A percentile compares a stretch with the other conserved stretches of the same genome.
Conservation (phyloP, 306 rosid genomes). For the Vachellia collinsii region DNA sequence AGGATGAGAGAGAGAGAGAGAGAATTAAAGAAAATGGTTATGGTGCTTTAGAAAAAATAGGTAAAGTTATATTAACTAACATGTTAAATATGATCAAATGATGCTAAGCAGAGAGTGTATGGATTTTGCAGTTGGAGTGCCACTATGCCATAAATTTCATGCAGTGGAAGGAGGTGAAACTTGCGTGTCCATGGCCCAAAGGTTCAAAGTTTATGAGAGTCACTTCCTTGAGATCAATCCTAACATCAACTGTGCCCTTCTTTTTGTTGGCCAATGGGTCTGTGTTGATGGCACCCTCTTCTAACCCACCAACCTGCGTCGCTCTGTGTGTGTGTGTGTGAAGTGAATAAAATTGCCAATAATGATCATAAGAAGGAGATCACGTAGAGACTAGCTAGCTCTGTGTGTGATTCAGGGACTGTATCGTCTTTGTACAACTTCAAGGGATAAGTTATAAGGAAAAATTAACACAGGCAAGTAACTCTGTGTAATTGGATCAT, state of each 20-base stretch:
- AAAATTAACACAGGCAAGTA: too few species aligned
- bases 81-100: too few species aligned
- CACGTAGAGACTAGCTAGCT: background rate
- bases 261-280: slow-evolving; percentile 6
- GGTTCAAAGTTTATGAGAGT: background rate
- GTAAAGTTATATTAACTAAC: too few species aligned
- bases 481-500: too few species aligned
- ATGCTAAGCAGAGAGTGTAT: too few species aligned
- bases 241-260: background rate
- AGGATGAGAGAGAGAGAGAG: too few species aligned
- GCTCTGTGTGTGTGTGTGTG: background rate
- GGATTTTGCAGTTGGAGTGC: background rate
- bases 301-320: background rate
- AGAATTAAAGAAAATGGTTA: too few species aligned
- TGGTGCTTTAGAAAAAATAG: too few species aligned
- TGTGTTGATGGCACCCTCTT: background rate
- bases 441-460: background rate
- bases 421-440: background rate
- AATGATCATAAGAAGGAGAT: too few species aligned
- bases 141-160: background rate
- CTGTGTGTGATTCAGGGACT: background rate
- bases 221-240: background rate
- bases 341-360: background rate
- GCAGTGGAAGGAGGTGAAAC: background rate
- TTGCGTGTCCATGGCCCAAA: background rate